A percentile compares a stretch with the other conserved stretches of the same genome.
phyloP scores from a whole-genome alignment of 2,329 filamentous ascomycete species.

The Colletotrichum destructivum region DNA sequence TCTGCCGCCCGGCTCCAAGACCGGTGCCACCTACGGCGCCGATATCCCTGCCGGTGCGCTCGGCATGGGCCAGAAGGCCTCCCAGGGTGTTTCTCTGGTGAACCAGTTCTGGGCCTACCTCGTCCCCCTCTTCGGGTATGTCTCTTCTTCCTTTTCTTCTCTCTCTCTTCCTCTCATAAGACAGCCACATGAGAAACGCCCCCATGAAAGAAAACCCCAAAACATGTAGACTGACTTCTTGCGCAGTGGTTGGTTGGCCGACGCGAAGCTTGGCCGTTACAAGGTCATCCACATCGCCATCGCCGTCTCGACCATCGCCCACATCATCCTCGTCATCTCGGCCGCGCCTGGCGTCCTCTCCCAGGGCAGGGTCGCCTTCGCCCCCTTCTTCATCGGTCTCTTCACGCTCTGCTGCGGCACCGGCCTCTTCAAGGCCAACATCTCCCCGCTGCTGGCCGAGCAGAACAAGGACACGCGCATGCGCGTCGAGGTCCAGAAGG shows the following conservation, averaged over 20 bases:
- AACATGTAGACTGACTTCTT: constrained; percentile 1
- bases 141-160: constrained; percentile 38
- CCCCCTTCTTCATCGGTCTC: constrained; percentile 78
- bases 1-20: constrained; percentile 67
- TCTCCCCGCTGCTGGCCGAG: constrained; percentile 80
- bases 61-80: constrained; percentile 71
- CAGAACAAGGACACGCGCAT: constrained; percentile 75
- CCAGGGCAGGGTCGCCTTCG: constrained; percentile 70
- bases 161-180: too few species aligned
- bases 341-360: constrained; percentile 75
- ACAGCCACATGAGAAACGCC: too few species aligned
- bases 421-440: constrained; percentile 87
- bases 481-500: constrained; percentile 68
- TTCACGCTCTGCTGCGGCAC: constrained; percentile 73
- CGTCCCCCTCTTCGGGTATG: constrained; percentile 70
- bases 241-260: constrained; percentile 70
- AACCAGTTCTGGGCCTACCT: constrained; percentile 76
- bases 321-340: constrained; percentile 76
- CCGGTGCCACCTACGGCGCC: constrained; percentile 61
- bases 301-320: constrained; percentile 75
- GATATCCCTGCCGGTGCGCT: constrained; percentile 65
- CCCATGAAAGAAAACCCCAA: too few species aligned
- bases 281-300: constrained; percentile 80
- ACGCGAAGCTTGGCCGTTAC: constrained; percentile 81
- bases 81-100: constrained; percentile 64